phyloP scores from a whole-genome alignment of 306 rosid genomes.

The Arachis stenosperma region DNA sequence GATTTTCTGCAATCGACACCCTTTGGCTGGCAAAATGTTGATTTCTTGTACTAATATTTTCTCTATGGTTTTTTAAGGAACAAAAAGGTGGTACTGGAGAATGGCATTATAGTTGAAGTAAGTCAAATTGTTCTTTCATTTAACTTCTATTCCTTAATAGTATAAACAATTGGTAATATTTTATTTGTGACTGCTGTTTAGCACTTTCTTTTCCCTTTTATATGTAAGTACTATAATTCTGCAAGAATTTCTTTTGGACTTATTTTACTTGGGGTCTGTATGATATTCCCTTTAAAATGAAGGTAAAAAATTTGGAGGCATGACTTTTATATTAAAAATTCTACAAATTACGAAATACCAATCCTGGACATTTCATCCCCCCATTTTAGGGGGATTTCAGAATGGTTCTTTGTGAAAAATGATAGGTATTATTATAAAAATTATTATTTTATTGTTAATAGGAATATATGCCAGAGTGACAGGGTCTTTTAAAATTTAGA shows the following conservation, averaged over 20 bases:
- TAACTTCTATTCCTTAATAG: constrained; percentile 23
- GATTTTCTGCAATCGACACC: constrained; percentile 3
- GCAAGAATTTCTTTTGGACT: constrained; percentile 1
- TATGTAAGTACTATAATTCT: not conserved
- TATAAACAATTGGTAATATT: constrained; percentile 5
- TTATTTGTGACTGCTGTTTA: constrained; percentile 8
- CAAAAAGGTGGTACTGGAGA: constrained; percentile 69
- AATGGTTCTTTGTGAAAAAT: constrained; percentile 2
- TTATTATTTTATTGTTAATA: not conserved
- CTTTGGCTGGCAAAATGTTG: constrained; percentile 29
- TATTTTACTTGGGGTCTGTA: not conserved
- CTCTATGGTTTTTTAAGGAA: constrained; percentile 54
- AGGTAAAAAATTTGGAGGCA: not conserved
- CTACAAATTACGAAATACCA: not conserved
- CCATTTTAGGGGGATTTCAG: not conserved
- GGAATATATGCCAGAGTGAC: no score
- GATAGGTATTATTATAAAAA: not conserved
- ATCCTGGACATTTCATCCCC: not conserved
- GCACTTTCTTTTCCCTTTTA: not conserved
- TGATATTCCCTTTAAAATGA: constrained; percentile 4
- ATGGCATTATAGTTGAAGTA: constrained; percentile 78
- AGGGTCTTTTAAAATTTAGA: no score
- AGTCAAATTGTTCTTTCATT: constrained; percentile 44
- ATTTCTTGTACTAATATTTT: constrained; percentile 24
- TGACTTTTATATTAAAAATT: constrained; percentile 1